Conservation (phyloP, 2,329 filamentous ascomycete species). For the Graphilbum ipis-grandicollis region DNA sequence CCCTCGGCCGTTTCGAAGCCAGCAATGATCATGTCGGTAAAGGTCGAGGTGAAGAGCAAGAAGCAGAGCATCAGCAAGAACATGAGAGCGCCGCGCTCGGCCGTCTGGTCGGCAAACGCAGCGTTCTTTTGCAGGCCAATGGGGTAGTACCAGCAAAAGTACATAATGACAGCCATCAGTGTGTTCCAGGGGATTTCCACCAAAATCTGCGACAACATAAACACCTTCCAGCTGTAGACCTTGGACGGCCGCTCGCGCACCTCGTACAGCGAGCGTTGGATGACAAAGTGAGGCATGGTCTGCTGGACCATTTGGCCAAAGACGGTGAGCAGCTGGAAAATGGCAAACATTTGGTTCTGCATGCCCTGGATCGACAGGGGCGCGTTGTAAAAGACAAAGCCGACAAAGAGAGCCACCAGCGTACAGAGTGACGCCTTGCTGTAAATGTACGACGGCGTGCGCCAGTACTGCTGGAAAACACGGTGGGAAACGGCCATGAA, state of each 20-base stretch:
- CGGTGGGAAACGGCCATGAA: slow-evolving; percentile 50
- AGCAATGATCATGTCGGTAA: slow-evolving; percentile 57
- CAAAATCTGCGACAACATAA: slow-evolving; percentile 67
- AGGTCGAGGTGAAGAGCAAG: slow-evolving; percentile 54
- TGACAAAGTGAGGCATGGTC: slow-evolving; percentile 74
- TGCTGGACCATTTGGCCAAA: slow-evolving; percentile 68
- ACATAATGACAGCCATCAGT: slow-evolving; percentile 48
- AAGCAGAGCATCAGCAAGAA: slow-evolving; percentile 68
- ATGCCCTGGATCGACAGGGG: slow-evolving; percentile 59
- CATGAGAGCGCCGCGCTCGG: slow-evolving; percentile 59
- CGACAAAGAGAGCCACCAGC: slow-evolving; percentile 55
- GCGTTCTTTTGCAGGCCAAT: slow-evolving; percentile 62
- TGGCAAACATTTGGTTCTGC: slow-evolving; percentile 73
- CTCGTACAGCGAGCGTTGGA: slow-evolving; percentile 68
- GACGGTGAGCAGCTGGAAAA: slow-evolving; percentile 70
- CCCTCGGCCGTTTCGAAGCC: slow-evolving; percentile 53
- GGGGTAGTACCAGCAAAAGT: slow-evolving; percentile 67
- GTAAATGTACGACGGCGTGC: slow-evolving; percentile 77
- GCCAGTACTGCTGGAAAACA: slow-evolving; percentile 74
- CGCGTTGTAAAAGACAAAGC: slow-evolving; percentile 62
- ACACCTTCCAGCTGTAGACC: slow-evolving; percentile 71
- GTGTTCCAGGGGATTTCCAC: slow-evolving; percentile 80
- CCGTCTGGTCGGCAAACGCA: slow-evolving; percentile 36
- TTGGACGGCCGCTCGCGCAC: slow-evolving; percentile 72
- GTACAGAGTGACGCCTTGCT: slow-evolving; percentile 56